Base-by-base conservation (phyloP, 768 basidiomycete genomes). In the Amanita fuliginea region DNA sequence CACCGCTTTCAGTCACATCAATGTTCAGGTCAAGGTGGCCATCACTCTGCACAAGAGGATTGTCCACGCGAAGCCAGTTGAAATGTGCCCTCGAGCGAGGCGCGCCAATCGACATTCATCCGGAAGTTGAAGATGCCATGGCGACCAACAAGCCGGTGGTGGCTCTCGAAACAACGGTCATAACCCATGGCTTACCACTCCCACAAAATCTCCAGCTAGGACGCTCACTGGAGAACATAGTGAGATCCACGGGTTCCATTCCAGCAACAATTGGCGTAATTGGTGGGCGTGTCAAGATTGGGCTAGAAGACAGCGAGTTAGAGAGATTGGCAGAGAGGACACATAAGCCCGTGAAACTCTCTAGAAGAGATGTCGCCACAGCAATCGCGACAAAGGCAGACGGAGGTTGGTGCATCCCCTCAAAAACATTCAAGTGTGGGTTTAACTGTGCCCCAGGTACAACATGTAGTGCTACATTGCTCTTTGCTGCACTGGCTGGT, bases 201-300 rank as follows among this genome's bases (percentile, higher is more conserved):
- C 92, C 92, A 0, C 71, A 73, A 33, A 94, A 91, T 59, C 62
- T 84, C 5, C 70, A 81, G 22, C 81, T 86, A 19, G 82, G 90
- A 0, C 66, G 68, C 28, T 80, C 81, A 5, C 71, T 95, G 16
- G 90, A 92, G 63, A 61, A 59, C 6, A 82, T 86, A 43, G 82
- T 95, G 26, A 74, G 91, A 52, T 72, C 74, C 2, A 77, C 78
- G 28, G 85, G 86, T 3, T 79, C 83, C n/a, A 68, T 85, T 19
- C 96, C 96, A 6, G 94, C 95, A 1, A 97, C 93, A 1, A 86
- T 98, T 53, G 93, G 83, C 11, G 63, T 99, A 40, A 69, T 98
- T 24, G 72, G 70, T 14, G 95, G 95, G 9, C 77, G 83, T 16
- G 74, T 96, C 59, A 91, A 93, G 65, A 80, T 98, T 53, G 96